A percentile compares a stretch with the other conserved stretches of the same genome.
These are phyloP conservation scores for Ophiostoma australiae DNA, from an alignment of 2,329 filamentous ascomycete genomes.

Conservation along the genomic window DNA sequence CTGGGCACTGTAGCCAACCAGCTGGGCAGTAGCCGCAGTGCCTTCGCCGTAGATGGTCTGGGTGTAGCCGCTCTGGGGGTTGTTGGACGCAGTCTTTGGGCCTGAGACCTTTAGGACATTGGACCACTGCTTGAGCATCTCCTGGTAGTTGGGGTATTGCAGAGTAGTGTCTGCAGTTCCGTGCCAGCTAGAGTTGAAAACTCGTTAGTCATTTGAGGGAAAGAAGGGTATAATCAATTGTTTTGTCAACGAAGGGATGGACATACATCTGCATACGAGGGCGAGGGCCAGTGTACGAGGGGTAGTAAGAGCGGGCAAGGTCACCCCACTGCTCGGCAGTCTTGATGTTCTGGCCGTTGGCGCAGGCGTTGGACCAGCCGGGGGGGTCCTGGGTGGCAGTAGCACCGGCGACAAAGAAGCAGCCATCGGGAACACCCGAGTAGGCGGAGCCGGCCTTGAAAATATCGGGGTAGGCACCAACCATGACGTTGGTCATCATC, in stretches of 20 bases:
- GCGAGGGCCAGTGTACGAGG: background rate
- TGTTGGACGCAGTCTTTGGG: slow-evolving; percentile 32
- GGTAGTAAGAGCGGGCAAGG: background rate
- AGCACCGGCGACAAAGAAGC: slow-evolving; percentile 42
- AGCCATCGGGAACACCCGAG: slow-evolving; percentile 52
- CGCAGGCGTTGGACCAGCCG: slow-evolving; percentile 44
- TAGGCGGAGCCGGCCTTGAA: slow-evolving; percentile 50
- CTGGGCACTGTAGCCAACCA: slow-evolving; percentile 31
- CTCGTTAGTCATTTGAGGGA: background rate
- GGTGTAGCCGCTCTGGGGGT: background rate
- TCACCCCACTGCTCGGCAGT: background rate
- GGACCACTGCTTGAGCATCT: slow-evolving; percentile 45
- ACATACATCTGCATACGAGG: slow-evolving; percentile 1
- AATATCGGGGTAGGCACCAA: slow-evolving; percentile 51
- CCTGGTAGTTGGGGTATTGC: slow-evolving; percentile 37
- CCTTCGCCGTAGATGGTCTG: slow-evolving; percentile 28
- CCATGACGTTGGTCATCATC: slow-evolving; percentile 53
- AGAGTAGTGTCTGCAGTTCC: slow-evolving; percentile 39
- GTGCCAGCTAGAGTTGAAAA: slow-evolving; percentile 30
- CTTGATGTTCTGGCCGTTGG: background rate
- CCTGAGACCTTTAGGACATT: slow-evolving; percentile 40
- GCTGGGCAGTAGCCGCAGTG: slow-evolving; percentile 30
- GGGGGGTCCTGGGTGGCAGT: slow-evolving; percentile 38
- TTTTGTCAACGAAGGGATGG: background rate
- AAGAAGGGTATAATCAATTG: background rate